Conservation (phyloP, 73 alveolate species). For the Tetrahymena borealis region DNA sequence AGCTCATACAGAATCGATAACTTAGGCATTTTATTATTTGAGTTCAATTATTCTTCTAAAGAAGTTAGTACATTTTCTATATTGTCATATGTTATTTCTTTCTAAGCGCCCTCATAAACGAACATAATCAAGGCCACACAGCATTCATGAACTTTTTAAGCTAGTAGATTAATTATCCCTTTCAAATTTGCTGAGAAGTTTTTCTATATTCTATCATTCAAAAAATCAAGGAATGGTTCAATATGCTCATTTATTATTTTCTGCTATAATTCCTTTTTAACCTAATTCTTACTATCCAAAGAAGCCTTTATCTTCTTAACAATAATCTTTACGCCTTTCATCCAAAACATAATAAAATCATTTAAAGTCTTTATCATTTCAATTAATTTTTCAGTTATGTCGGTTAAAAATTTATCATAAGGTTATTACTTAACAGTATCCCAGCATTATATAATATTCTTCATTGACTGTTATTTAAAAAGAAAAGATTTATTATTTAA, state of each 20-base stretch:
- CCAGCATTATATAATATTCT: background rate
- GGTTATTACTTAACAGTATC: background rate
- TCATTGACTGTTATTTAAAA: background rate
- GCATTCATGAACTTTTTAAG: background rate
- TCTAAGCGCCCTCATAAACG: background rate
- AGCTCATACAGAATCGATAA: background rate
- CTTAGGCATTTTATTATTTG: background rate
- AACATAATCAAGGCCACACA: background rate
- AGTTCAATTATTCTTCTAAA: background rate
- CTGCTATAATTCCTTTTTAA: background rate
- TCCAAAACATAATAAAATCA: background rate
- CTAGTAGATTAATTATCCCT: background rate
- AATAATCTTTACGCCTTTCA: background rate
- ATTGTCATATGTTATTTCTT: background rate
- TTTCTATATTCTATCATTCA: background rate
- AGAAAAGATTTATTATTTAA: background rate
- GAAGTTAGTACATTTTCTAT: background rate
- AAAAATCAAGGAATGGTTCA: background rate
- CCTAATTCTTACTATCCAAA: background rate
- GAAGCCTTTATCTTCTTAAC: background rate
- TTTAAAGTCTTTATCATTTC: background rate
- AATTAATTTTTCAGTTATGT: background rate
- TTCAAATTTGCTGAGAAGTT: background rate
- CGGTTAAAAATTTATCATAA: background rate
- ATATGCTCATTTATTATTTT: background rate